Evolutionary conservation across 306 rosid species (phyloP).

Genomic region (Begonia masoniana): DNA sequence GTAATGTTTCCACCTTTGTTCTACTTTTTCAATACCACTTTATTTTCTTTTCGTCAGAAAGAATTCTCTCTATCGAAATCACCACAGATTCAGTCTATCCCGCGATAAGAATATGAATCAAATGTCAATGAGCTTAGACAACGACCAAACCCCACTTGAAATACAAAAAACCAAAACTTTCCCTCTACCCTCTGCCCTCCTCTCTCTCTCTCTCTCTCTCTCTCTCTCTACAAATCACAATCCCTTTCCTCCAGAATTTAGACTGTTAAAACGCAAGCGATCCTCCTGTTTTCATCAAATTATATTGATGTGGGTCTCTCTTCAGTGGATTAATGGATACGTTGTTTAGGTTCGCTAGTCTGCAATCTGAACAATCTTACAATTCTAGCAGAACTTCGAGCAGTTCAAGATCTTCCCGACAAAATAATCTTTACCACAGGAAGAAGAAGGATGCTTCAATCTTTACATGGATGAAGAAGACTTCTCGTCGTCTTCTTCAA

Average conservation of each 20-base stretch:
- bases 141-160: too few relatives aligned
- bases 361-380: slow-evolving; percentile 31
- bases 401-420: slow-evolving; percentile 67
- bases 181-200: background rate
- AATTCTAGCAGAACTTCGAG: slow-evolving; percentile 55
- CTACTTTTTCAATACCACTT: slow-evolving; percentile 46
- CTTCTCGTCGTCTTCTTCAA: slow-evolving; percentile 92
- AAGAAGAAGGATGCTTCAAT: slow-evolving; percentile 91
- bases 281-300: background rate
- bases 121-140: too few relatives aligned
- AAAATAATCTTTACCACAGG: slow-evolving; percentile 15
- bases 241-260: background rate
- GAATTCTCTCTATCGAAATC: slow-evolving; percentile 23
- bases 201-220: background rate
- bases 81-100: too few relatives aligned
- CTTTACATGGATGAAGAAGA: slow-evolving; percentile 99
- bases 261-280: background rate
- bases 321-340: slow-evolving; percentile 71
- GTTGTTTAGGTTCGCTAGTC: slow-evolving; percentile 69
- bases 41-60: slow-evolving; percentile 64
- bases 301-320: slow-evolving; percentile 13
- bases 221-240: background rate
- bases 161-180: background rate
- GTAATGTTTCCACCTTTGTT: slow-evolving; percentile 19
- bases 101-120: too few relatives aligned